These are phyloP conservation scores for Nissolia schottii DNA, from an alignment of 306 rosid species.

Conservation along the genomic window DNA sequence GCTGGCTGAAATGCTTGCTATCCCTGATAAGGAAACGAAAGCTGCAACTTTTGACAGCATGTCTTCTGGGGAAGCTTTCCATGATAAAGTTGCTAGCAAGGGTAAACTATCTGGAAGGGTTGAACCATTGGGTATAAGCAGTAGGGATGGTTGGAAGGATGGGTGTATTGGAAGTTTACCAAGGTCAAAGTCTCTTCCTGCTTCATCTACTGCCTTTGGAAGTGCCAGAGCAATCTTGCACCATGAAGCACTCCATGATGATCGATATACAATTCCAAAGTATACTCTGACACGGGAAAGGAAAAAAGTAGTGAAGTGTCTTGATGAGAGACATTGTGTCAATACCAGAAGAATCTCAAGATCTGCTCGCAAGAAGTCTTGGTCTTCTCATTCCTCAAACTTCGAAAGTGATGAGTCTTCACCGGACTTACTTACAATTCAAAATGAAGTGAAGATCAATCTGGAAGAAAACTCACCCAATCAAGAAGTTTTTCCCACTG, in stretches of 20 bases:
- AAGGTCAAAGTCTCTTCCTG: conserved; percentile 86
- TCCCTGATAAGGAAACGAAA: conserved; percentile 52
- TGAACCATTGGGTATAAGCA: conserved; percentile 93
- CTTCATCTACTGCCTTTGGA: conserved; percentile 64
- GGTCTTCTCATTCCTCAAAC: conserved; percentile 41
- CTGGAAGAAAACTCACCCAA: conserved; percentile 33
- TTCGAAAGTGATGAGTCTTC: conserved; percentile 42
- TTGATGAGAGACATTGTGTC: conserved; percentile 37
- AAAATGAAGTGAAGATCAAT: conserved; percentile 32
- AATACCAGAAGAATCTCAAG: conserved; percentile 36
- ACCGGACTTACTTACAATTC: conserved; percentile 33
- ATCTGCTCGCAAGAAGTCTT: conserved; percentile 50
- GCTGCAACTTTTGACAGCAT: conserved; percentile 32
- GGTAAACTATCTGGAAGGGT: conserved; percentile 38
- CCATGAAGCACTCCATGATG: conserved; percentile 5
- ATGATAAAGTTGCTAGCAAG: conserved; percentile 35
- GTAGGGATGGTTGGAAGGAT: conserved; percentile 97
- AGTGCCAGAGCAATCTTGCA: conserved; percentile 42
- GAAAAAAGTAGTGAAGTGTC: conserved; percentile 33
- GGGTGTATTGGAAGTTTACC: conserved; percentile 49
- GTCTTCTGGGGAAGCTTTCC: conserved; percentile 33
- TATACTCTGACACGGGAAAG: conserved; percentile 51
- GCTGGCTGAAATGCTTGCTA: conserved; percentile 92
- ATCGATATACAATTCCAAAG: conserved; percentile 30
- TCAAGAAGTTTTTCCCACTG: conserved; percentile 28